Evolutionary conservation across 768 basidiomycete genomes (phyloP), one percentile per base, ranked within the genome.

Genomic region (Serendipita vermifera): DNA sequence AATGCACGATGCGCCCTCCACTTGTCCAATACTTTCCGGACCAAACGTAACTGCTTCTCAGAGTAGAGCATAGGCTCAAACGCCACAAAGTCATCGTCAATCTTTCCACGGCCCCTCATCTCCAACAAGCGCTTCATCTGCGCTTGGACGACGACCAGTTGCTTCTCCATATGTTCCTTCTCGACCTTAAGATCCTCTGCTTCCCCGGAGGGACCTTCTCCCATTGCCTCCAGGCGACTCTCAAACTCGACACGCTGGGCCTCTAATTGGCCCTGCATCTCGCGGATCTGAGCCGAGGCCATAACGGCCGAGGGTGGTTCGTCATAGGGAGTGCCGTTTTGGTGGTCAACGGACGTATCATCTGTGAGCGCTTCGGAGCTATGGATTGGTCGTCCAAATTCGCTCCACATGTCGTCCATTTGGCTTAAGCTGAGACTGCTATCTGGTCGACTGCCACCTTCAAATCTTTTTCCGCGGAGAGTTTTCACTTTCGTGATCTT

Each of bases 401-500:
- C 87, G 71, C 89, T 90, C 89, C 89, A 92, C 13, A 88, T 69
- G 62, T 92, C 89, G 63, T 92, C 88, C 15, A 79, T 79, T 63
- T 85, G 85, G 63, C 87, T 88, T 38, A 87, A 76, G 65, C 87
- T 89, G 60, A 66, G 61, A 22, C 69, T 59, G 63, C 88, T 91
- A 64, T 93, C 91, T 3, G 91, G 89, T 5, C 91, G 78, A n/a
- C 83, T 75, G 17, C 64, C n/a, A n/a, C n/a, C 82, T 61, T 87
- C 85, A 17, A 61, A 39, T 9, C 59, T 56, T 11, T 29, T 51
- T 24, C 61, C 64, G 14, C 88, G 84, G 76, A 89, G 77, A 14
- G 82, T 84, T 70, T 91, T 89, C 53, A 90, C 87, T 66, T 86
- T 88, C 32, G 90, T 83, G 64, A 98, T 94, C 71, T 91, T 87